Base-by-base conservation (phyloP, 2,329 filamentous ascomycete genomes). In the Trichoderma sp. region DNA sequence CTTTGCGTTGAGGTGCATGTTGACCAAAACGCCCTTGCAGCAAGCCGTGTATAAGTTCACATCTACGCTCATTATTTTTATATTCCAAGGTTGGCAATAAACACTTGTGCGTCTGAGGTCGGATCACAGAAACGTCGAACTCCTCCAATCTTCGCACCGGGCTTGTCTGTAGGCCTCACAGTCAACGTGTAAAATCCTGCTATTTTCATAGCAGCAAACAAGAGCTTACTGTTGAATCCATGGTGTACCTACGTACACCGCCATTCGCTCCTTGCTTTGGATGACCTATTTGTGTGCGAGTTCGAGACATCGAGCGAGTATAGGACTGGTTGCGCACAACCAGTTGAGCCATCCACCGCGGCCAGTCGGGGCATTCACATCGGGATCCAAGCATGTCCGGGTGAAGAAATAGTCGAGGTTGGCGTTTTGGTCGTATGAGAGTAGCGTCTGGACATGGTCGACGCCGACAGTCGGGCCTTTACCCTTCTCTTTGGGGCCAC, bases 151-250 rank as follows among this genome's bases (percentile, higher is more conserved):
- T 43, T 47, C 2, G 43, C n/a, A 21, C 1, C 8, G 0, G 15
- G 24, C 0, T 14, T 24, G 6, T 63, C 36, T 0, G 8, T 14
- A 0, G 36, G 30, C 0, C 26, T 15, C 0, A 21, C 15, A 12
- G 61, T 63, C 4, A 47, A 8, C 24, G 61, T 47, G 2, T 47
- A 2, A n/a, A 63, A 47, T 1, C 61, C 61, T 2, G n/a, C 63
- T 43, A 66, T 66, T 39, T 18, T 39, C 15, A 39, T 26, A 36
- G 21, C 8, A 56, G 7, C 18, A 47, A 56, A 66, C 43, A 56
- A 12, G 7, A 47, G 18, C 63, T 66, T 32, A 66, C 30, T 57
- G 63, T 3, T 66, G 63, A 18, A 57, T 66, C 47, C 14, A 66
- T 4, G n/a, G 43, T 1, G 63, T 66, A 3, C 56, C 63, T 12